These are phyloP conservation scores for Comarum palustre DNA, from an alignment of 306 rosid genomes.

Conservation along the genomic window DNA sequence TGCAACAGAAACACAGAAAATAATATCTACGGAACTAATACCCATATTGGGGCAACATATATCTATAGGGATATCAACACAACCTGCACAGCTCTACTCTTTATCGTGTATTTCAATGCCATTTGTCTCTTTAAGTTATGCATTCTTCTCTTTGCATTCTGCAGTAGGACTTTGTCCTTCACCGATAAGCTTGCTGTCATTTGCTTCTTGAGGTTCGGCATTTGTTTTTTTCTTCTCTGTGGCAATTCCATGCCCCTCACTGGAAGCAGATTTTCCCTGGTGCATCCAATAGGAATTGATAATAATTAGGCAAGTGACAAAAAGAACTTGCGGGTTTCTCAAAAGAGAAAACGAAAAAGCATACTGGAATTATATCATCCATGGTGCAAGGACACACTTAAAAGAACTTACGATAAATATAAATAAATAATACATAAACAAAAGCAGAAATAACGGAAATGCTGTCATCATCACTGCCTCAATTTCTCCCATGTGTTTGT, in stretches of 20 bases:
- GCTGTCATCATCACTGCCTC: not conserved
- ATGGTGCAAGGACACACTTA: not conserved
- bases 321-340: not conserved
- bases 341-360: not conserved
- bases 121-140: slow-evolving; percentile 43
- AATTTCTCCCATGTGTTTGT: not conserved
- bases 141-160: slow-evolving; percentile 46
- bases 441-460: not conserved
- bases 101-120: slow-evolving; percentile 51
- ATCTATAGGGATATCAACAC: slow-evolving; percentile 16
- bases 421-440: not conserved
- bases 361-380: not conserved
- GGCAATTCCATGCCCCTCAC: slow-evolving; percentile 46
- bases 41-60: slow-evolving; percentile 12
- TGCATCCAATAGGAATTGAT: slow-evolving; percentile 30
- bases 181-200: slow-evolving; percentile 39
- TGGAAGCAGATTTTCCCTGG: slow-evolving; percentile 56
- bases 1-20: slow-evolving; percentile 19
- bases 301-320: not conserved
- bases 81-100: slow-evolving; percentile 34
- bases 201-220: slow-evolving; percentile 35
- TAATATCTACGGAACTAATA: slow-evolving; percentile 22
- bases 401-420: not conserved
- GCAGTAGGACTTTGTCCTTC: slow-evolving; percentile 39
- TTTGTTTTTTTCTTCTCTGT: not conserved